Conservation (phyloP, 305 asterid genomes). For the Withania somnifera region DNA sequence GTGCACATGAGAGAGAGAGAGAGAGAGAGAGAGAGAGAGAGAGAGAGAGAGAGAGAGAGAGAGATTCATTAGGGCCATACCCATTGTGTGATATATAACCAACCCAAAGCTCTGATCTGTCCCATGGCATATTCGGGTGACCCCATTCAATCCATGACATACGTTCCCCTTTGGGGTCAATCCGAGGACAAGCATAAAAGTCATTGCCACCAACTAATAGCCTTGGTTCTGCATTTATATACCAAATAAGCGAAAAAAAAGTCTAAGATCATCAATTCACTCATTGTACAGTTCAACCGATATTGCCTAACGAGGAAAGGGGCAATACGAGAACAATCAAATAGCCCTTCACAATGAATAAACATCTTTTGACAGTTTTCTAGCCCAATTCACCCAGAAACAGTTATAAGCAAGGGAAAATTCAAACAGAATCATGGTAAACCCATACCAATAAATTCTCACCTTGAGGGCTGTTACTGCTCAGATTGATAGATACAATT, state of each 20-base stretch:
- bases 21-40: neutral
- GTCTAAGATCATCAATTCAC: neutral
- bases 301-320: neutral
- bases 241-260: neutral
- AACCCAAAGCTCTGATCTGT: constrained; percentile 95
- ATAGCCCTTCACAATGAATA: neutral
- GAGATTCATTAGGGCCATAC: constrained; percentile 20
- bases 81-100: constrained; percentile 81
- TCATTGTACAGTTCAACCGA: neutral
- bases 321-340: neutral
- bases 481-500: constrained; percentile 63
- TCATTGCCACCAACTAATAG: constrained; percentile 61
- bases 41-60: neutral
- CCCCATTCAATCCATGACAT: constrained; percentile 95
- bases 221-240: constrained; percentile 55
- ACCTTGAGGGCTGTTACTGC: constrained; percentile 42
- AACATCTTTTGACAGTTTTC: neutral
- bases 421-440: neutral
- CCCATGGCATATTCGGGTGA: constrained; percentile 99
- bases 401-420: neutral
- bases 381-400: neutral
- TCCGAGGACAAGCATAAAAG: constrained; percentile 88
- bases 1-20: neutral
- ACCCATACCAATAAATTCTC: neutral
- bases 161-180: constrained; percentile 75